Evolutionary conservation across 2,329 filamentous ascomycete genomes (phyloP).

Genomic region (Alternaria hordeiaustralica): DNA sequence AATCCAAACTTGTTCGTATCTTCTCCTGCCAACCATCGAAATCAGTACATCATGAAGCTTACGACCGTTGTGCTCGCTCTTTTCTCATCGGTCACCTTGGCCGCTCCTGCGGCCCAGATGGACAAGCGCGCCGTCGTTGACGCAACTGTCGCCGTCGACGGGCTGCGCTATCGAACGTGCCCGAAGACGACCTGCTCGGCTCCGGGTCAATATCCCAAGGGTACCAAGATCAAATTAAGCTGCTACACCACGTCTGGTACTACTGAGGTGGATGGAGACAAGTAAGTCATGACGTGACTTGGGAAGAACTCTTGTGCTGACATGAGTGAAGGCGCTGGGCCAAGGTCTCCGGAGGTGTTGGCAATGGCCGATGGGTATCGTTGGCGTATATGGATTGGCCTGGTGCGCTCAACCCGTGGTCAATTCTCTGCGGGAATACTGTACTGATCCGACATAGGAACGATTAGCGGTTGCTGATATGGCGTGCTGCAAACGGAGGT

Average conservation of each 20-base stretch:
- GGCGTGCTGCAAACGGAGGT: neutral
- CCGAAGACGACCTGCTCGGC: constrained; percentile 10
- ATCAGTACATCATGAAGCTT: neutral
- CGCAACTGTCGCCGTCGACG: constrained; percentile 9
- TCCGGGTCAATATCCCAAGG: constrained; percentile 7
- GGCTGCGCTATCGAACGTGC: constrained; percentile 7
- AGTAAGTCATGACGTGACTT: neutral
- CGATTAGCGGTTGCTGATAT: neutral
- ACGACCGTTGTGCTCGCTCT: neutral
- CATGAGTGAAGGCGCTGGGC: constrained; percentile 1
- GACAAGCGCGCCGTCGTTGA: constrained; percentile 1
- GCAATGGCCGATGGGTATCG: constrained; percentile 5
- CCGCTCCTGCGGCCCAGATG: neutral
- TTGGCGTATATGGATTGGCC: constrained; percentile 3
- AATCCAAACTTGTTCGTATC: neutral
- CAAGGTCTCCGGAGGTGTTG: neutral
- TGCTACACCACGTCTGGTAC: constrained; percentile 8
- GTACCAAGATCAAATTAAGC: constrained; percentile 4
- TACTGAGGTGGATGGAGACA: constrained; percentile 3
- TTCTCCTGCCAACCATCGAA: neutral
- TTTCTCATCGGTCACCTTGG: neutral
- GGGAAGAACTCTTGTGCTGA: neutral
- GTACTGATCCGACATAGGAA: neutral
- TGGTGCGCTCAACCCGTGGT: neutral
- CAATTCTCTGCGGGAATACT: neutral